Evolutionary conservation across 2,329 filamentous ascomycete species (phyloP), one percentile per base, ranked within the genome.

Genomic region (Fusarium pininemorale): DNA sequence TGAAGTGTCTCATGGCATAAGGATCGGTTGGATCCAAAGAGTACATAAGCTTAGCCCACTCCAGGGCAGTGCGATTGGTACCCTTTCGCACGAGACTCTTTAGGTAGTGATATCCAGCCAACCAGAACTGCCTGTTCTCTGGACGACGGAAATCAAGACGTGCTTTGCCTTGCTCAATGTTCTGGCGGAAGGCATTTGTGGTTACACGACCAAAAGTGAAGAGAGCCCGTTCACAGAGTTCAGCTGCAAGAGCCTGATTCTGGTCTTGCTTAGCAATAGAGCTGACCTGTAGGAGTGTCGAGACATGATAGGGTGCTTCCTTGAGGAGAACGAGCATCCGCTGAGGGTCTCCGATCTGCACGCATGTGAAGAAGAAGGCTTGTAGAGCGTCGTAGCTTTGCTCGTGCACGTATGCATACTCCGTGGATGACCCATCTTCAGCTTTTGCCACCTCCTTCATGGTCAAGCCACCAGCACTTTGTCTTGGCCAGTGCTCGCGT

Each of bases 121-220:
- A 90, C 91, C 94, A 98, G 73, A 99, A 91, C 81, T 98, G 96
- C 48, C 96, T 89, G 81, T 98, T 98, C 81, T 97, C 95, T 1
- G 93, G 92, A 42, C 94, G 87, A 26, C 87, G 84, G 80, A 98
- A 98, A 79, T 96, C 90, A 15, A 99, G 84, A 22, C 94, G 89
- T 11, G 94, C 95, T 75, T 91, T 91, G 39, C 96, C 96, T 79
- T 92, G 89, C 62, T 93, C 89, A 11, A 99, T 83, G 72, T 92
- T 91, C 63, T 90, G 90, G 13, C 92, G 88, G 81, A 98, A 99
- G 0, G 93, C 90, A 14, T 94, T 96, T 68, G 96, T 91, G 1
- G 94, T 91, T 7, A 95, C 93, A 42, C 96, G 90, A n/a, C 96
- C 96, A 80, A 98, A 96, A 0, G 94, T 93, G 84, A 98, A 98